Evolutionary conservation across 2,329 filamentous ascomycete genomes (phyloP).

Genomic region (Hortaea sp.): DNA sequence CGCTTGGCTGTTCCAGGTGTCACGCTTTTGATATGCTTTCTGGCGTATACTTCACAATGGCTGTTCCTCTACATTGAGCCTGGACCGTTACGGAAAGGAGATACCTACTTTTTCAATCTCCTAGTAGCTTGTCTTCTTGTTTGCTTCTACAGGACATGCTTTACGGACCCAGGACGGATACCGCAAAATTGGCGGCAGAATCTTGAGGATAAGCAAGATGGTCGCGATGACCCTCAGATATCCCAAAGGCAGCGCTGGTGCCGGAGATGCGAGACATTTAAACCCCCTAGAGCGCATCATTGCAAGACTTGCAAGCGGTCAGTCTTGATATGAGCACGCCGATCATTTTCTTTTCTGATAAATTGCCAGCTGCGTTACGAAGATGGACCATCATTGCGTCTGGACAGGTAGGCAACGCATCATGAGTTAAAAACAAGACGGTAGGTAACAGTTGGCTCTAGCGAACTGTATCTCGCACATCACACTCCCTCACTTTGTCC

Average conservation of each 20-base stretch:
- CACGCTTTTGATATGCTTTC: slow-evolving; percentile 55
- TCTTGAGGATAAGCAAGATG: background rate
- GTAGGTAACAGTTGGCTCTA: slow-evolving; percentile 23
- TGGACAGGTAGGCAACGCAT: slow-evolving; percentile 49
- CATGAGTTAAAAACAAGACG: background rate
- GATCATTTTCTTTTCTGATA: background rate
- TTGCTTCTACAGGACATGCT: slow-evolving; percentile 58
- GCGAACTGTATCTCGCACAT: slow-evolving; percentile 71
- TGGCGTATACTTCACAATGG: slow-evolving; percentile 62
- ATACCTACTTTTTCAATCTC: slow-evolving; percentile 56
- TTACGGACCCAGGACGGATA: slow-evolving; percentile 47
- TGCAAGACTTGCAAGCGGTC: slow-evolving; percentile 63
- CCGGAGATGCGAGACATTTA: slow-evolving; percentile 62
- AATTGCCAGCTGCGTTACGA: slow-evolving; percentile 19
- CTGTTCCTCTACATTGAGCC: slow-evolving; percentile 52
- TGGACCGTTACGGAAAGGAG: slow-evolving; percentile 46
- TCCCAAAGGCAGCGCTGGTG: slow-evolving; percentile 51
- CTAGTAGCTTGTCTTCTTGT: slow-evolving; percentile 56
- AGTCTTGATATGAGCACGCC: slow-evolving; percentile 2
- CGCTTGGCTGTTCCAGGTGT: slow-evolving; percentile 58
- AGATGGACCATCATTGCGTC: slow-evolving; percentile 54
- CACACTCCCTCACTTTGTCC: slow-evolving; percentile 72
- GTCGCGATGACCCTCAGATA: slow-evolving; percentile 7
- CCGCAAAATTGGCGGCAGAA: slow-evolving; percentile 33
- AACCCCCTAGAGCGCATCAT: slow-evolving; percentile 71